These are phyloP conservation scores for Rhizopogon salebrosus DNA, from an alignment of 768 basidiomycete genomes.

Conservation along the genomic window DNA sequence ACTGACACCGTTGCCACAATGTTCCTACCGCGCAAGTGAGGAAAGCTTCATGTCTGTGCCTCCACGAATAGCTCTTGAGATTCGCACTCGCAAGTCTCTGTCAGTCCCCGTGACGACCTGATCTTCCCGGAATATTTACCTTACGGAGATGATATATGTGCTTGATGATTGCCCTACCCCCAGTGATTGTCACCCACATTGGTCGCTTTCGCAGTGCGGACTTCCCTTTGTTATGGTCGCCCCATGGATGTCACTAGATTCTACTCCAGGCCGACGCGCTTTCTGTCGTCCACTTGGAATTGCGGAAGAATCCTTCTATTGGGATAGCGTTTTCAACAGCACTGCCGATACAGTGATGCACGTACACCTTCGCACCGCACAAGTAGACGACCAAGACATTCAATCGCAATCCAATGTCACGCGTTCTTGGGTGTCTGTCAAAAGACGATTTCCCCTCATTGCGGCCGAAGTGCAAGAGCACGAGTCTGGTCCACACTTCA, in stretches of 20 bases:
- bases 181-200: not conserved
- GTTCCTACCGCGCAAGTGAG: too few relatives aligned
- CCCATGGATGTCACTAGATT: constrained; percentile 2
- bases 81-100: not conserved
- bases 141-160: not conserved
- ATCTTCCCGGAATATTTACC: not conserved
- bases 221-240: not conserved
- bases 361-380: constrained; percentile 28
- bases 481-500: constrained; percentile 28
- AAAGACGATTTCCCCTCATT: constrained; percentile 45
- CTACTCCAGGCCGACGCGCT: constrained; percentile 2
- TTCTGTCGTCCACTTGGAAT: constrained; percentile 31
- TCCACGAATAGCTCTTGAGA: too few relatives aligned
- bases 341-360: constrained; percentile 40
- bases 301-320: constrained; percentile 36
- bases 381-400: constrained; percentile 10
- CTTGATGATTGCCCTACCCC: too few relatives aligned
- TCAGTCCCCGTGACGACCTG: not conserved
- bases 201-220: not conserved
- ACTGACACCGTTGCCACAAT: too few relatives aligned
- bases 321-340: constrained; percentile 31
- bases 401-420: constrained; percentile 27
- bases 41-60: too few relatives aligned
- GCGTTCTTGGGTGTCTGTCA: constrained; percentile 41
- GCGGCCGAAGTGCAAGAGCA: constrained; percentile 34